Conservation (phyloP, 164 flowering plant genomes). For the Berberis thunbergii region DNA sequence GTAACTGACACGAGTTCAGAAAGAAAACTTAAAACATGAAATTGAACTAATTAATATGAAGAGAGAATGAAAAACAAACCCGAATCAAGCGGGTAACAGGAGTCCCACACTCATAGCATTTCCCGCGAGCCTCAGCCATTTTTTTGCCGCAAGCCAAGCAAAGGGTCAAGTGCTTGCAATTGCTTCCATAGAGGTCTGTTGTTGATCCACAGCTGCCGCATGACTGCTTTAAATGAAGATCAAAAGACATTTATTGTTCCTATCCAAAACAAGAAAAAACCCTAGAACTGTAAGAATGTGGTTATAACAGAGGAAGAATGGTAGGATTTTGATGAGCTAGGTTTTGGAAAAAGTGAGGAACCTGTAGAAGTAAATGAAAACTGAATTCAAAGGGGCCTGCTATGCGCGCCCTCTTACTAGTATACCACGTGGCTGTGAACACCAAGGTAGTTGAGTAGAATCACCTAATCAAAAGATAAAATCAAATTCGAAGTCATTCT, state of each 20-base stretch:
- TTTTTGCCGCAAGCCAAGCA: conserved; percentile 73
- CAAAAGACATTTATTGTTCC: conserved; percentile 46
- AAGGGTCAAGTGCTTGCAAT: conserved; percentile 95
- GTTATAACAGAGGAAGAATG: too few species aligned
- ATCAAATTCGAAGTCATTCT: too few species aligned
- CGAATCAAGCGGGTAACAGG: conserved; percentile 65
- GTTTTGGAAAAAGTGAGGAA: too few species aligned
- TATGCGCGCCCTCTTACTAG: too few species aligned
- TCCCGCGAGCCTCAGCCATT: conserved; percentile 56
- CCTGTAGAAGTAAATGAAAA: too few species aligned
- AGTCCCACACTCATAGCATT: conserved; percentile 72
- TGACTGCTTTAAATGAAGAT: conserved; percentile 60
- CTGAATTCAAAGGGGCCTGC: too few species aligned
- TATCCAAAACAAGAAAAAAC: background rate
- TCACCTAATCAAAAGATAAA: too few species aligned
- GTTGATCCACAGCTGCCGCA: conserved; percentile 68
- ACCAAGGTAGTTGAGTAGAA: too few species aligned
- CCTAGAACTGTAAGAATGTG: background rate
- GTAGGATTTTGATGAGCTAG: too few species aligned
- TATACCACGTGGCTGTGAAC: too few species aligned
- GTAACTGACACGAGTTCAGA: background rate
- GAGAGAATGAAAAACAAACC: conserved; percentile 20
- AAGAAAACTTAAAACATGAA: background rate
- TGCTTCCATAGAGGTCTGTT: conserved; percentile 78
- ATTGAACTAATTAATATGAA: background rate